These are phyloP conservation scores for Strombidium stylifer DNA, from an alignment of 73 alveolate genomes.

Conservation along the genomic window DNA sequence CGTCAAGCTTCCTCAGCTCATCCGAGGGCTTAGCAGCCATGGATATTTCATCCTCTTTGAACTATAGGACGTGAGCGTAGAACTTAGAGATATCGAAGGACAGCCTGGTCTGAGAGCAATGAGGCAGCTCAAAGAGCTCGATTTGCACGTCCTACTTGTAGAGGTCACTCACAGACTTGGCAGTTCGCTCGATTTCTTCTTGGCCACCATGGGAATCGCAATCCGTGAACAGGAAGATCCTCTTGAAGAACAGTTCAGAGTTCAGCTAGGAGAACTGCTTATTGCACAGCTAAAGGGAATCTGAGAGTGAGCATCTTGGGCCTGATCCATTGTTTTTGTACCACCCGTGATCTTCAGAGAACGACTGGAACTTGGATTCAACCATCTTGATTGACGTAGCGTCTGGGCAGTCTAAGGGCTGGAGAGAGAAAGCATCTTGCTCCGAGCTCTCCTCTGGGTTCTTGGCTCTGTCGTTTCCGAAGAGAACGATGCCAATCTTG, in stretches of 20 bases:
- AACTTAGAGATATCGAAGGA: constrained; percentile 86
- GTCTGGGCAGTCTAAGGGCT: constrained; percentile 88
- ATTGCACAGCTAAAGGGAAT: constrained; percentile 92
- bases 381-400: constrained; percentile 81
- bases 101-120: constrained; percentile 33
- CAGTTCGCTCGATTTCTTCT: constrained; percentile 48
- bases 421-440: constrained; percentile 77
- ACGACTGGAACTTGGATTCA: constrained; percentile 50
- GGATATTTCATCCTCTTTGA: constrained; percentile 93
- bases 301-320: constrained; percentile 64
- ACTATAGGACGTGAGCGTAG: constrained; percentile 80
- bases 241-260: constrained; percentile 74
- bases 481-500: constrained; percentile 88
- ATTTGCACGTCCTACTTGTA: constrained; percentile 84
- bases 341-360: constrained; percentile 47
- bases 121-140: constrained; percentile 91
- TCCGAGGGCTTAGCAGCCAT: no score
- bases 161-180: constrained; percentile 88
- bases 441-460: constrained; percentile 75
- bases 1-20: constrained; percentile 68
- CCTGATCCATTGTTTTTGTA: constrained; percentile 17
- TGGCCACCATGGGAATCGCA: constrained; percentile 88
- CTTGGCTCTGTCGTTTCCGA: no score
- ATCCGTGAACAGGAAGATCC: constrained; percentile 95
- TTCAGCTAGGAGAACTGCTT: constrained; percentile 82